These are phyloP conservation scores for Aspergillus saccharolyticus DNA, from an alignment of 495 filamentous ascomycete species.

Conservation along the genomic window DNA sequence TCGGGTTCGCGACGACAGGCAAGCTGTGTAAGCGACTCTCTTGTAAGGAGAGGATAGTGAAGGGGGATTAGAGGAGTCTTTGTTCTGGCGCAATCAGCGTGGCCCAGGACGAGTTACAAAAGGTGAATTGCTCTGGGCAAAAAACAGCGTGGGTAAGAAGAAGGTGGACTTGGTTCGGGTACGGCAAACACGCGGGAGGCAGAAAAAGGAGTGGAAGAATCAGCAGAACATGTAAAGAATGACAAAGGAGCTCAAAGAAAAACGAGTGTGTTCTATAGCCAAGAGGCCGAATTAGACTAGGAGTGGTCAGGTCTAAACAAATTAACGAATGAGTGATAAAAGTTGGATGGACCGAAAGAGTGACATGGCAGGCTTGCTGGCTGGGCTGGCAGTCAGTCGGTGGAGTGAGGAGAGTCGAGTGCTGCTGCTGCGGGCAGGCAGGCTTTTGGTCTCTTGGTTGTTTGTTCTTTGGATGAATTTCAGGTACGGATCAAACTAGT, in stretches of 20 bases:
- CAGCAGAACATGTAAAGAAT: slow-evolving; percentile 27
- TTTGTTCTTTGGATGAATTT: slow-evolving; percentile 3
- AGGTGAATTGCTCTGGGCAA: slow-evolving; percentile 1
- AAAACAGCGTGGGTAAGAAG: slow-evolving; percentile 12
- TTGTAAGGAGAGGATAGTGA: slow-evolving; percentile 15
- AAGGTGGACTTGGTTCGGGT: slow-evolving; percentile 15
- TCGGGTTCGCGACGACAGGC: slow-evolving; percentile 41
- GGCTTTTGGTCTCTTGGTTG: not conserved
- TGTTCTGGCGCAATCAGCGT: not conserved
- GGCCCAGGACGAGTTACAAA: not conserved
- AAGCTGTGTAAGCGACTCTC: slow-evolving; percentile 9
- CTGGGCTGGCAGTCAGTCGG: slow-evolving; percentile 3
- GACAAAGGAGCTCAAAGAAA: slow-evolving; percentile 8
- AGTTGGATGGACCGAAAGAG: slow-evolving; percentile 27
- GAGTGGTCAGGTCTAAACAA: slow-evolving; percentile 13
- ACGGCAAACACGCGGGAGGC: slow-evolving; percentile 18
- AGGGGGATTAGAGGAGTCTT: not conserved
- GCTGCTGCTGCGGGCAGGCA: not conserved
- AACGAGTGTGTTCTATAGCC: slow-evolving; percentile 8
- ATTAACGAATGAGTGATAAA: slow-evolving; percentile 40
- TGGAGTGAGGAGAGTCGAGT: not conserved
- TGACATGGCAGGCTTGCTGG: slow-evolving; percentile 24
- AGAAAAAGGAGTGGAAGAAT: slow-evolving; percentile 28
- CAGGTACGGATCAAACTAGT: slow-evolving; percentile 1
- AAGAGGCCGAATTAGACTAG: slow-evolving; percentile 9